Percentiles rank a stretch among this genome's conserved stretches.
phyloP scores from a whole-genome alignment of 495 filamentous ascomycete species.

The Parathielavia hyrcaniae region DNA sequence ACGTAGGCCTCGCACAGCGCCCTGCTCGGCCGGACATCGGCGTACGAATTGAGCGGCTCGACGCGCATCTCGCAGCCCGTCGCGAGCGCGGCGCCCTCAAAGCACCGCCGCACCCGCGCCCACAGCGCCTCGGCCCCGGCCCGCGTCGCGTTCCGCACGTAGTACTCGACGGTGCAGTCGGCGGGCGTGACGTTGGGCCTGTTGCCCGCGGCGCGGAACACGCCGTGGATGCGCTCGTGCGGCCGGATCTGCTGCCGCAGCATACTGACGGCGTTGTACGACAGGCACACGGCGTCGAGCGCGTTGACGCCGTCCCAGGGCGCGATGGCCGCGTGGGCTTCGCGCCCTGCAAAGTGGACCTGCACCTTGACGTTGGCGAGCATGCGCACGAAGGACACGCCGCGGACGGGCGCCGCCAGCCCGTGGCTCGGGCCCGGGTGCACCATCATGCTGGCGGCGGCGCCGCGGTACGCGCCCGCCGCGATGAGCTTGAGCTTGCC shows the following conservation, averaged over 20 bases:
- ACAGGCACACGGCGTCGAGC: slow-evolving; percentile 54
- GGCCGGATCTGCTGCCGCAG: slow-evolving; percentile 54
- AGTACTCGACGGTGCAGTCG: slow-evolving; percentile 50
- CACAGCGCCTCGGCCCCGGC: slow-evolving; percentile 42
- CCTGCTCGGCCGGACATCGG: slow-evolving; percentile 47
- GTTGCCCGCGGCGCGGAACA: slow-evolving; percentile 28
- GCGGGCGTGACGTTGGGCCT: slow-evolving; percentile 48
- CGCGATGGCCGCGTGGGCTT: slow-evolving; percentile 53
- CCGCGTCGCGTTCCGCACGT: slow-evolving; percentile 46
- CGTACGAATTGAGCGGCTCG: slow-evolving; percentile 46
- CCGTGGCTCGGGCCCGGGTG: slow-evolving; percentile 44
- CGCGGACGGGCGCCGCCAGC: slow-evolving; percentile 19
- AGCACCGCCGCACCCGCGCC: slow-evolving; percentile 47
- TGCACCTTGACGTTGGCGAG: slow-evolving; percentile 50
- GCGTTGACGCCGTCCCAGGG: slow-evolving; percentile 63
- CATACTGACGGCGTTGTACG: slow-evolving; percentile 57
- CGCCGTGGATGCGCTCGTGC: slow-evolving; percentile 31
- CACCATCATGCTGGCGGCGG: slow-evolving; percentile 49
- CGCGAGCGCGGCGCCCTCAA: slow-evolving; percentile 51
- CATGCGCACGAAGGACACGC: slow-evolving; percentile 41
- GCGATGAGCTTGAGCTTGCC: slow-evolving; percentile 48
- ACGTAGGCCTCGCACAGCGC: slow-evolving; percentile 48
- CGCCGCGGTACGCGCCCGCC: slow-evolving; percentile 45
- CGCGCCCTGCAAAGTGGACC: slow-evolving; percentile 42
- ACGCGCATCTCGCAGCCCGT: slow-evolving; percentile 50